Conservation (phyloP, 495 filamentous ascomycete species). For the Neurospora sp. region DNA sequence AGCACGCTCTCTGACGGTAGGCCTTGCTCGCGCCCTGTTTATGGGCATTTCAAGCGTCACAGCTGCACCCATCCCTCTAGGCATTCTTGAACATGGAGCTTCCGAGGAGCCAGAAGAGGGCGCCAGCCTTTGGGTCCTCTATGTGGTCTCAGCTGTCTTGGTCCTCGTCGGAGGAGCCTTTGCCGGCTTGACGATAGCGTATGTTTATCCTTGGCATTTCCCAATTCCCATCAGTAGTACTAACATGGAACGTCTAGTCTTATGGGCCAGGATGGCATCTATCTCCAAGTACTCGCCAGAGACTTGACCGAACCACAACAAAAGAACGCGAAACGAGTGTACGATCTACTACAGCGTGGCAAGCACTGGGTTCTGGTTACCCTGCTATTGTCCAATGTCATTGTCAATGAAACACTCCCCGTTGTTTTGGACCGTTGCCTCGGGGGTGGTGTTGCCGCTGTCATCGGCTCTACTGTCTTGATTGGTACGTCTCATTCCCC, state of each 20-base stretch:
- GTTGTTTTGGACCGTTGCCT: slow-evolving; percentile 90
- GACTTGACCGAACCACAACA: slow-evolving; percentile 58
- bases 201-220: slow-evolving; percentile 8
- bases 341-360: slow-evolving; percentile 69
- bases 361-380: slow-evolving; percentile 99
- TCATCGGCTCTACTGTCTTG: slow-evolving; percentile 80
- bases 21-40: slow-evolving; percentile 28
- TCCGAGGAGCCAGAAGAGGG: slow-evolving; percentile 28
- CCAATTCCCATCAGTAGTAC: background rate
- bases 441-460: slow-evolving; percentile 90
- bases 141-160: slow-evolving; percentile 40
- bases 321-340: slow-evolving; percentile 72
- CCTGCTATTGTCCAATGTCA: slow-evolving; percentile 87
- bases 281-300: slow-evolving; percentile 92
- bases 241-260: slow-evolving; percentile 30
- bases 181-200: slow-evolving; percentile 90
- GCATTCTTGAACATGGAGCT: slow-evolving; percentile 11
- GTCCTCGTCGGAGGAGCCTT: slow-evolving; percentile 90
- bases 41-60: slow-evolving; percentile 27
- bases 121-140: slow-evolving; percentile 35
- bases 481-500: slow-evolving; percentile 55
- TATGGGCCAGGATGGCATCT: slow-evolving; percentile 90
- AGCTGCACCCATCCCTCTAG: slow-evolving; percentile 15
- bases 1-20: slow-evolving; percentile 28
- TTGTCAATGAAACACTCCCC: slow-evolving; percentile 94